A percentile compares a stretch with the other conserved stretches of the same genome.
These are phyloP conservation scores for Aspergillus pseudonomiae DNA, from an alignment of 2,329 filamentous ascomycete genomes.

Conservation along the genomic window DNA sequence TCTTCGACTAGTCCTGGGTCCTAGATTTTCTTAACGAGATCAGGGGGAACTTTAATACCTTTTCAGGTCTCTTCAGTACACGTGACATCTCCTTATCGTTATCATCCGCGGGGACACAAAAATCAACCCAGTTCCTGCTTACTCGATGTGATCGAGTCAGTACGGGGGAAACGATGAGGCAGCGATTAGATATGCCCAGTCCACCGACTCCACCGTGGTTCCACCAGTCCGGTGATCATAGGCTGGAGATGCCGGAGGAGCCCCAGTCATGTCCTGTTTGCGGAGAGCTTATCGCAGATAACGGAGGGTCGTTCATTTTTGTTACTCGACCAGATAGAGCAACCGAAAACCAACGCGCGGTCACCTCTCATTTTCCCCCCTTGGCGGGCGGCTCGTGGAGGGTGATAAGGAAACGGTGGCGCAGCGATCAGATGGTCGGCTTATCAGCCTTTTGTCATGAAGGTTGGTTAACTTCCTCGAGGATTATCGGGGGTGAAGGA, in stretches of 20 bases:
- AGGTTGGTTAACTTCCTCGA: not conserved
- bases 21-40: too few species aligned
- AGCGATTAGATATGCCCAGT: conserved; percentile 26
- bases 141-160: conserved; percentile 43
- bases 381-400: conserved; percentile 6
- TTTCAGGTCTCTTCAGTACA: not conserved
- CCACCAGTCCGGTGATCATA: not conserved
- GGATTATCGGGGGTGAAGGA: not conserved
- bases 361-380: not conserved
- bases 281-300: conserved; percentile 25
- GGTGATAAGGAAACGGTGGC: conserved; percentile 5
- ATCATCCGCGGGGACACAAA: not conserved
- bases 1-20: too few species aligned
- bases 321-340: conserved; percentile 27
- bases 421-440: conserved; percentile 1
- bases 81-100: not conserved
- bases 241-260: not conserved
- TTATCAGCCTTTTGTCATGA: conserved; percentile 3
- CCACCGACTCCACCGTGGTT: conserved; percentile 15
- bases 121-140: conserved; percentile 21
- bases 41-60: too few species aligned
- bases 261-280: not conserved
- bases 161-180: conserved; percentile 1
- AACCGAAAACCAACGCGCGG: conserved; percentile 21
- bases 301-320: conserved; percentile 14